Conservation (phyloP, 2,329 filamentous ascomycete species). For the Macroventuria anomochaeta region DNA sequence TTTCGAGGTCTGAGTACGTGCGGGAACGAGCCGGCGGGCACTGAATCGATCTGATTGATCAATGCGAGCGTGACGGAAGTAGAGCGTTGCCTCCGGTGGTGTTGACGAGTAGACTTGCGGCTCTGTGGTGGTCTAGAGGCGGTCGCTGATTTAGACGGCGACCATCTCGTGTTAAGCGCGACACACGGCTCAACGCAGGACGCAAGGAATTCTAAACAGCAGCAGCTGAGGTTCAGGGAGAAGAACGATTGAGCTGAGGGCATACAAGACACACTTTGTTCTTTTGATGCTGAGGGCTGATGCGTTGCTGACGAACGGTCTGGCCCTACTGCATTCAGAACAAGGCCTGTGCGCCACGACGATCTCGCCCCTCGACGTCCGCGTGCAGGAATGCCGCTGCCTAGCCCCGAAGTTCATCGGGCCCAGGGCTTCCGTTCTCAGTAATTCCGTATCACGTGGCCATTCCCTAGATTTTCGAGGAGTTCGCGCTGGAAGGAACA, state of each 20-base stretch:
- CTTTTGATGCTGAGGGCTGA: constrained; percentile 15
- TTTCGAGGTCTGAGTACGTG: constrained; percentile 5
- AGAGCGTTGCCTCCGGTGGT: constrained; percentile 5
- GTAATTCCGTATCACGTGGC: constrained; percentile 3
- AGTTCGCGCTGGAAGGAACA: not conserved
- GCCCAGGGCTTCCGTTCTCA: not conserved
- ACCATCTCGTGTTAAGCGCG: constrained; percentile 10
- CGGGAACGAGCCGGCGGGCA: constrained; percentile 14
- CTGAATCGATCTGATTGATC: constrained; percentile 14
- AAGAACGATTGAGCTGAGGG: constrained; percentile 11
- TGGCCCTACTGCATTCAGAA: constrained; percentile 18
- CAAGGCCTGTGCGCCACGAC: constrained; percentile 15
- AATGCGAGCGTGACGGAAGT: constrained; percentile 1
- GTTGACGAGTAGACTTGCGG: constrained; percentile 18
- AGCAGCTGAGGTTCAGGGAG: constrained; percentile 4
- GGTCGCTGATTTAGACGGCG: constrained; percentile 13
- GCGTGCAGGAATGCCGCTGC: constrained; percentile 6
- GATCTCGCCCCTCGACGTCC: constrained; percentile 19
- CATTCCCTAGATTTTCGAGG: constrained; percentile 7
- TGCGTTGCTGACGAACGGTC: constrained; percentile 17
- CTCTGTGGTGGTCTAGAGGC: constrained; percentile 17
- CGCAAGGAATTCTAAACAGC: constrained; percentile 6
- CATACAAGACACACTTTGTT: constrained; percentile 15
- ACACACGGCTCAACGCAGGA: constrained; percentile 11
- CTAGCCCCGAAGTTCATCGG: constrained; percentile 8